These are phyloP conservation scores for Corymbia citriodora DNA, from an alignment of 441 rosid species.

Conservation along the genomic window DNA sequence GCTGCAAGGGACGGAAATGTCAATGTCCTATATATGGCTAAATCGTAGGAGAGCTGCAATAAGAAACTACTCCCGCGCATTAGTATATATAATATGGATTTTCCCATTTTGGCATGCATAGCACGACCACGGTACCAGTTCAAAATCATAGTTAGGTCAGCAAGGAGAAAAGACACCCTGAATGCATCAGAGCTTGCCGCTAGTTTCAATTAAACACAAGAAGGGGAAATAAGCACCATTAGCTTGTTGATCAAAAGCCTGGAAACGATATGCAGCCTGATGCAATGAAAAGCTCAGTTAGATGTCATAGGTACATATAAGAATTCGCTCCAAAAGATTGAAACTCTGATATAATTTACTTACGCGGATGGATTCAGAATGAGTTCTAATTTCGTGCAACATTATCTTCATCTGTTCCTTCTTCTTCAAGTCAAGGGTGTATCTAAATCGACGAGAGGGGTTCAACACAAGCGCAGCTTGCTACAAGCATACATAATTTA, in stretches of 20 bases:
- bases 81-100: not conserved
- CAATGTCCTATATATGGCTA: not conserved
- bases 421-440: conserved; percentile 85
- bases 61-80: accelerated
- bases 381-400: conserved; percentile 59
- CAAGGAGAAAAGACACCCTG: not conserved
- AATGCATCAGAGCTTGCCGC: not conserved
- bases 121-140: not conserved
- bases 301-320: not conserved
- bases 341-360: not conserved
- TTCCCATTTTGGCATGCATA: not conserved
- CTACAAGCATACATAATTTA: conserved; percentile 26
- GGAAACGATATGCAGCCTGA: conserved; percentile 90
- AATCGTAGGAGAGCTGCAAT: not conserved
- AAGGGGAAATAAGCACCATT: conserved; percentile 41
- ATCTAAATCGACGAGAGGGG: conserved; percentile 86
- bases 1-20: not conserved
- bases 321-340: not conserved
- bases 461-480: conserved; percentile 91
- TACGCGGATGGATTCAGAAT: conserved; percentile 72
- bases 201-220: not conserved
- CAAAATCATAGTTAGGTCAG: accelerated
- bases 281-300: conserved; percentile 10
- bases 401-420: conserved; percentile 60
- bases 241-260: conserved; percentile 29